phyloP scores from a whole-genome alignment of 257 asterid genomes.

The Nyctanthes arbortristis region DNA sequence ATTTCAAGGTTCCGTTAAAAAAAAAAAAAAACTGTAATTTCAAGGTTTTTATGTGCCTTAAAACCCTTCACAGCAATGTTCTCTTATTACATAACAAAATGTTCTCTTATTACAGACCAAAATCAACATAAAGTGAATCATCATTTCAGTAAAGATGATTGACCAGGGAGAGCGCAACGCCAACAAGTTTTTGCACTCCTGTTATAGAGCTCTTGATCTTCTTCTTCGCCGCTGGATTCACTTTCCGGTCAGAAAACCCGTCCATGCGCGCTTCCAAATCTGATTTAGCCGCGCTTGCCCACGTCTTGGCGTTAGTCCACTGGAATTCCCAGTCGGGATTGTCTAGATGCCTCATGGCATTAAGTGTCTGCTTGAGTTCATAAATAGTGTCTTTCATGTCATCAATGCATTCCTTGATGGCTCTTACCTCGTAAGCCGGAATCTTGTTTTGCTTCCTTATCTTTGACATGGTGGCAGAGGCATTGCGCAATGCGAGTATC shows the following conservation, averaged over 20 bases:
- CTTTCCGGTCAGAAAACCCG: constrained; percentile 25
- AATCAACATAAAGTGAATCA: too few relatives aligned
- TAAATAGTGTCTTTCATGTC: constrained; percentile 37
- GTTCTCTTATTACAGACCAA: too few relatives aligned
- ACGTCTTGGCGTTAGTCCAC: constrained; percentile 37
- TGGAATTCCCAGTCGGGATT: constrained; percentile 29
- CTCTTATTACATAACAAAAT: too few relatives aligned
- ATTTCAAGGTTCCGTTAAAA: too few relatives aligned
- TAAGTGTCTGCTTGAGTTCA: constrained; percentile 28
- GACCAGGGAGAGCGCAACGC: constrained; percentile 37
- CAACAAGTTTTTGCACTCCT: constrained; percentile 16
- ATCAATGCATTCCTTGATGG: constrained; percentile 33
- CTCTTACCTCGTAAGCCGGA: constrained; percentile 20
- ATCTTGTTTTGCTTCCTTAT: constrained; percentile 16
- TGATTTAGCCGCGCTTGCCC: constrained; percentile 42
- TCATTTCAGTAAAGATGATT: constrained; percentile 32
- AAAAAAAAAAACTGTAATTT: too few relatives aligned
- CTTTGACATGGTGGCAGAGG: constrained; percentile 8
- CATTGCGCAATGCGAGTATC: constrained; percentile 15
- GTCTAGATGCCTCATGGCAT: constrained; percentile 25
- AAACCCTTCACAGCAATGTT: too few relatives aligned
- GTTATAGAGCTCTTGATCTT: constrained; percentile 16
- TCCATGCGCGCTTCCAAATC: constrained; percentile 42
- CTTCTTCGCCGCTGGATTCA: constrained; percentile 20
- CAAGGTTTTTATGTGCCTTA: too few relatives aligned